A percentile compares a stretch with the other conserved stretches of the same genome.
Evolutionary conservation across 1,139 yeast species (phyloP).

Genomic region (Petasospora fabianii): DNA sequence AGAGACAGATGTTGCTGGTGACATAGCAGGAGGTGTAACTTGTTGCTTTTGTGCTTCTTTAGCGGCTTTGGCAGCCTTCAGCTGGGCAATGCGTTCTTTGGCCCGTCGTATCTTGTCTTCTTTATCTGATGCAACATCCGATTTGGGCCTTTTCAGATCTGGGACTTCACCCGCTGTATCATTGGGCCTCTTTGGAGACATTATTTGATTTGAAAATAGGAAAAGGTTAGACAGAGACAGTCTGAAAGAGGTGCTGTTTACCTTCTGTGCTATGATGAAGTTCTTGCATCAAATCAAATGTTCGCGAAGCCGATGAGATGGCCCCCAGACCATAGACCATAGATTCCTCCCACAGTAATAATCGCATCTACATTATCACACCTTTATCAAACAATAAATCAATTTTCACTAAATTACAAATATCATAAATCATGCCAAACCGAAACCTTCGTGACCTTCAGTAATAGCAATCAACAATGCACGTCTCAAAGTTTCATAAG

Average conservation of each 20-base stretch:
- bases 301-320: no score
- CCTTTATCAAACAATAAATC: no score
- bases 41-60: slow-evolving; percentile 1
- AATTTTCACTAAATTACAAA: background rate
- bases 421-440: slow-evolving; percentile 33
- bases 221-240: no score
- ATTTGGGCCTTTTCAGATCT: background rate
- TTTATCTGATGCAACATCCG: slow-evolving; percentile 1
- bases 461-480: slow-evolving; percentile 81
- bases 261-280: background rate
- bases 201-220: background rate
- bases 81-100: slow-evolving; percentile 22
- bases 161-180: background rate
- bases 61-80: slow-evolving; percentile 15
- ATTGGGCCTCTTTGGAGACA: background rate
- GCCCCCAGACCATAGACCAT: no score
- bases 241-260: no score
- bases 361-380: no score
- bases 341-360: no score
- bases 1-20: background rate
- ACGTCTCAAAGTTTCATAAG: slow-evolving; percentile 80
- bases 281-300: background rate
- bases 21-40: background rate
- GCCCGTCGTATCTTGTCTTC: slow-evolving; percentile 24
- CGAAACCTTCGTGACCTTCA: slow-evolving; percentile 97